Percentiles rank a stretch among this genome's conserved stretches.
phyloP scores from a whole-genome alignment of 305 asterid genomes.

The Fraxinus platypoda region DNA sequence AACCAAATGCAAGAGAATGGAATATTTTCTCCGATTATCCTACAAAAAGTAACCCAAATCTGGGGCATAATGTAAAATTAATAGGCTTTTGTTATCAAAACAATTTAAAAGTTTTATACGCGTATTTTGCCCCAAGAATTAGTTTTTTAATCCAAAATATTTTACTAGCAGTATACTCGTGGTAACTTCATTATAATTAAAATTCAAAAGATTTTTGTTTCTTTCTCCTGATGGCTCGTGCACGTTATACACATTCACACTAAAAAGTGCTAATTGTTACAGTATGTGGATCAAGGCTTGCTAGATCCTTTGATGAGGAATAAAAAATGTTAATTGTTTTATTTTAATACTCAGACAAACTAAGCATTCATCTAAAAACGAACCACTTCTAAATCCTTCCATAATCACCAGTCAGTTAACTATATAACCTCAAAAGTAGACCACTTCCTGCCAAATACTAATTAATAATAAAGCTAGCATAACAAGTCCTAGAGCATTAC shows the following conservation, averaged over 20 bases:
- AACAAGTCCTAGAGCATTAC: background rate
- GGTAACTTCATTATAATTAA: background rate
- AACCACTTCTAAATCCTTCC: background rate
- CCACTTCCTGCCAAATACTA: background rate
- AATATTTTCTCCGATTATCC: background rate
- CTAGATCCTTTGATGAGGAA: background rate
- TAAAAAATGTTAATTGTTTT: background rate
- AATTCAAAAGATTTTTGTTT: background rate
- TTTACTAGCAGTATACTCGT: background rate
- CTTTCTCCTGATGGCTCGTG: background rate
- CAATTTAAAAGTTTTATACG: background rate
- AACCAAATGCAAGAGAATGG: background rate
- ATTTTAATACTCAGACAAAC: background rate
- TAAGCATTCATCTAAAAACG: background rate
- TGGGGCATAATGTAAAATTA: background rate
- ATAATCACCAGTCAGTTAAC: background rate
- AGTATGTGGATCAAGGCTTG: background rate
- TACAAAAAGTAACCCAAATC: background rate
- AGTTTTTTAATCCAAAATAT: background rate
- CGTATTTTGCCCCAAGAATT: background rate
- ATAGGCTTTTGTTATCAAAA: background rate
- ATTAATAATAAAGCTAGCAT: background rate
- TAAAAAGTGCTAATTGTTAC: background rate
- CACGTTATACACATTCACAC: background rate
- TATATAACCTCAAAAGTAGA: background rate